phyloP scores from a whole-genome alignment of 2,329 filamentous ascomycete genomes.

The Fusarium euwallaceae region DNA sequence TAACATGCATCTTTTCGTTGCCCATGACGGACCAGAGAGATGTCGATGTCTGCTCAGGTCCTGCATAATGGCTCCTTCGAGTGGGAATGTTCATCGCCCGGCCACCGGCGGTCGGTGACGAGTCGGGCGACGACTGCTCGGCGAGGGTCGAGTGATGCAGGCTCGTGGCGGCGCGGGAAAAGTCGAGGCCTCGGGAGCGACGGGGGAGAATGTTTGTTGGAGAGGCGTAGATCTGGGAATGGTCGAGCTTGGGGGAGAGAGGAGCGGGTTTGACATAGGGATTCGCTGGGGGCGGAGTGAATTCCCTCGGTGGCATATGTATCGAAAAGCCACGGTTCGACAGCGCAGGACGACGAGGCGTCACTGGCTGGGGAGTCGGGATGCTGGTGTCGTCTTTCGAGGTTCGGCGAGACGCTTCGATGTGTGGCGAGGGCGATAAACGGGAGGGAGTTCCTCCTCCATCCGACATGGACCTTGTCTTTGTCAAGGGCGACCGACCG shows the following conservation, averaged over 20 bases:
- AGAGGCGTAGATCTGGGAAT: conserved; percentile 86
- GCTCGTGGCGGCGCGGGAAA: conserved; percentile 92
- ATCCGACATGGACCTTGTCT: conserved; percentile 75
- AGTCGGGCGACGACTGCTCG: conserved; percentile 88
- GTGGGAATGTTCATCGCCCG: conserved; percentile 73
- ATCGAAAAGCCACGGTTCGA: conserved; percentile 70
- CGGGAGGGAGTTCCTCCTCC: conserved; percentile 68
- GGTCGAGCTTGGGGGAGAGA: conserved; percentile 87
- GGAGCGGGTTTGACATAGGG: conserved; percentile 70
- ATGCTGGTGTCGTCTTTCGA: conserved; percentile 78
- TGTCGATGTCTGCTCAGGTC: conserved; percentile 74
- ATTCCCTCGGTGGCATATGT: conserved; percentile 52
- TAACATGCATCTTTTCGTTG: conserved; percentile 78
- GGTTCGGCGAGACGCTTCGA: conserved; percentile 66
- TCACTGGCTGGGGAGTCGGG: conserved; percentile 67
- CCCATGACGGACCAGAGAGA: conserved; percentile 80
- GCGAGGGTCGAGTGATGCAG: conserved; percentile 95
- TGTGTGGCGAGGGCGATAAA: conserved; percentile 70
- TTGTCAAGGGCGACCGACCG: conserved; percentile 60
- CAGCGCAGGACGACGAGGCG: conserved; percentile 78
- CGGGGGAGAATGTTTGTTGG: conserved; percentile 90
- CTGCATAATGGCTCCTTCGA: conserved; percentile 63
- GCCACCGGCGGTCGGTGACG: conserved; percentile 85
- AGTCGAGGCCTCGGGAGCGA: conserved; percentile 91
- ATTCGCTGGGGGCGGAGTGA: conserved; percentile 54